Conservation (phyloP, 495 filamentous ascomycete genomes). For the Rhypophila decipiens region DNA sequence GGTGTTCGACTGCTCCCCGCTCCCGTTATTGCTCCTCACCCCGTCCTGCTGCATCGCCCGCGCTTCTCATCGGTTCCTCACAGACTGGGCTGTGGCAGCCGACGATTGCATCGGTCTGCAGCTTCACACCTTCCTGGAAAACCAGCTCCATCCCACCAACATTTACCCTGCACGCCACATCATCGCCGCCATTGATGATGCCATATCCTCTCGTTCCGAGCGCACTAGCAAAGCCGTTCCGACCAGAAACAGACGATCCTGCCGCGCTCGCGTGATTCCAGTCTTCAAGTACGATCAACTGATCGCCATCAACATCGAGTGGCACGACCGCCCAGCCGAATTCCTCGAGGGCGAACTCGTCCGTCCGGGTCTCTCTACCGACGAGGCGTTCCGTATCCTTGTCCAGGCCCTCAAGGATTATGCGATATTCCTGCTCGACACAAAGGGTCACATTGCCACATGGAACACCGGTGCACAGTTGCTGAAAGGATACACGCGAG, state of each 20-base stretch:
- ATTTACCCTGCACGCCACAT: slow-evolving; percentile 31
- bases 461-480: slow-evolving; percentile 58
- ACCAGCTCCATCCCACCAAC: slow-evolving; percentile 24
- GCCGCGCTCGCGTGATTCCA: slow-evolving; percentile 43
- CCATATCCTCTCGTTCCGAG: slow-evolving; percentile 31
- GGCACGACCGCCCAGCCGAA: slow-evolving; percentile 25
- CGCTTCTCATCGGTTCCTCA: slow-evolving; percentile 45
- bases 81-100: slow-evolving; percentile 28
- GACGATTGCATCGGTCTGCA: slow-evolving; percentile 36
- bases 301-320: slow-evolving; percentile 44
- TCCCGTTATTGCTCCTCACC: slow-evolving; percentile 45
- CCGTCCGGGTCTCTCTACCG: slow-evolving; percentile 30
- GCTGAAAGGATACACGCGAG: slow-evolving; percentile 51
- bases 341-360: slow-evolving; percentile 35
- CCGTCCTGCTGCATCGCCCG: slow-evolving; percentile 38
- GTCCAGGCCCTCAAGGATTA: slow-evolving; percentile 62
- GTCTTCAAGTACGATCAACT: slow-evolving; percentile 42
- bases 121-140: slow-evolving; percentile 35
- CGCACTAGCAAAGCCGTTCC: slow-evolving; percentile 22
- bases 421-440: slow-evolving; percentile 62
- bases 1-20: slow-evolving; percentile 43
- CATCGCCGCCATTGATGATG: slow-evolving; percentile 38
- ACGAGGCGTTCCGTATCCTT: slow-evolving; percentile 57
- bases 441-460: slow-evolving; percentile 49
- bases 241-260: slow-evolving; percentile 16